Percentiles rank a stretch among this genome's conserved stretches.
Evolutionary conservation across 2,329 filamentous ascomycete species (phyloP).

Genomic region (Cytospora chrysosperma): DNA sequence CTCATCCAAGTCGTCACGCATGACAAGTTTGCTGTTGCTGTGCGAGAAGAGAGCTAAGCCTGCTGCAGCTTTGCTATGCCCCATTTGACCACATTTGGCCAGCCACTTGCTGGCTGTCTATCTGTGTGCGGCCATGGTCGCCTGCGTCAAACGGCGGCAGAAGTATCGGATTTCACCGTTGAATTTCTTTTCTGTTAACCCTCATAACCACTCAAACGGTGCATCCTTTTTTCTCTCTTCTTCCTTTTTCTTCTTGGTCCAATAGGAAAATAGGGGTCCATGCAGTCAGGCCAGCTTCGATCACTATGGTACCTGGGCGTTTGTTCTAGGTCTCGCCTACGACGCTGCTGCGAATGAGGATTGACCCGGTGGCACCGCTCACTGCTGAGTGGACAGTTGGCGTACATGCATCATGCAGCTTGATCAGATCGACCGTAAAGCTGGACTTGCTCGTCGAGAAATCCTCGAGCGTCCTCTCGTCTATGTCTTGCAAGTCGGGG

Average conservation of each 20-base stretch:
- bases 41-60: slow-evolving; percentile 3
- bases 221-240: not conserved
- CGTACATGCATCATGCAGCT: slow-evolving; percentile 1
- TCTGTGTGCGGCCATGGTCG: not conserved
- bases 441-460: not conserved
- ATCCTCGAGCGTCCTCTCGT: not conserved
- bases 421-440: not conserved
- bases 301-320: not conserved
- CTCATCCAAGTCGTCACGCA: slow-evolving; percentile 8
- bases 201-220: not conserved
- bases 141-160: slow-evolving; percentile 7
- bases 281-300: not conserved
- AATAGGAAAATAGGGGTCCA: not conserved
- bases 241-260: not conserved
- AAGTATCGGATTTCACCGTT: not conserved
- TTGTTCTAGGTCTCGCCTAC: not conserved
- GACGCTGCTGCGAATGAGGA: not conserved
- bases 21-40: slow-evolving; percentile 21
- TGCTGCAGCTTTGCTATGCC: slow-evolving; percentile 5
- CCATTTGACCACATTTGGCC: not conserved
- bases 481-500: slow-evolving; percentile 1
- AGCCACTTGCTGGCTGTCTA: not conserved
- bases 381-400: not conserved
- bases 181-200: not conserved
- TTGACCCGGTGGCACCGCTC: not conserved